These are phyloP conservation scores for Echites panduratus DNA, from an alignment of 257 asterid species.

Conservation along the genomic window DNA sequence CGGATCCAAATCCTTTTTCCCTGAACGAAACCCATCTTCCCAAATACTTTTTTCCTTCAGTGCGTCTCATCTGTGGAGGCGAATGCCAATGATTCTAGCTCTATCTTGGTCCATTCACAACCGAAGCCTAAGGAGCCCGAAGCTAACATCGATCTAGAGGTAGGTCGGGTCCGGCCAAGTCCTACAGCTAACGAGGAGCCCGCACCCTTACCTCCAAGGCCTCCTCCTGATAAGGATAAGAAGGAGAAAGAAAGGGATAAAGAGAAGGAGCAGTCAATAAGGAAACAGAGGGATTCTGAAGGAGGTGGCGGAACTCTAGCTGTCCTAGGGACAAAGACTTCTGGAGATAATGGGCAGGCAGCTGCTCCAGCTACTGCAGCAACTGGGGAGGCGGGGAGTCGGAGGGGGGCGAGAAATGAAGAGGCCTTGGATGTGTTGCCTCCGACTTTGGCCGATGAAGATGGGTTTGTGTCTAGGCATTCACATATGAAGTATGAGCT, in stretches of 20 bases:
- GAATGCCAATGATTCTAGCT: slow-evolving; percentile 71
- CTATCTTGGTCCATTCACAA: slow-evolving; percentile 40
- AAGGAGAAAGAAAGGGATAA: slow-evolving; percentile 59
- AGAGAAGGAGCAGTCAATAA: slow-evolving; percentile 50
- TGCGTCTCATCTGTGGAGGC: too few relatives aligned
- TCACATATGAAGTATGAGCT: slow-evolving; percentile 90
- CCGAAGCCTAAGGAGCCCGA: slow-evolving; percentile 34
- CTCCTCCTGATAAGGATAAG: slow-evolving; percentile 10
- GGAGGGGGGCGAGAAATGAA: slow-evolving; percentile 49
- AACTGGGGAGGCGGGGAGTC: slow-evolving; percentile 27
- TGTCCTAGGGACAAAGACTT: slow-evolving; percentile 26
- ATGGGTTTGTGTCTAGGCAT: slow-evolving; percentile 57
- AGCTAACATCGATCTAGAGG: slow-evolving; percentile 56
- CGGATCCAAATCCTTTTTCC: too few relatives aligned
- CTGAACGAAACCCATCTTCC: too few relatives aligned
- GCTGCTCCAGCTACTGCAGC: slow-evolving; percentile 22
- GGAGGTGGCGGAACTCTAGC: slow-evolving; percentile 33
- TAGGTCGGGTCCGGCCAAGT: slow-evolving; percentile 53
- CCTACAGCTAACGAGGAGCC: slow-evolving; percentile 57
- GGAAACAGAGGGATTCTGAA: slow-evolving; percentile 82
- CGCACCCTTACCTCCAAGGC: slow-evolving; percentile 17
- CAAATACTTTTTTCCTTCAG: too few relatives aligned
- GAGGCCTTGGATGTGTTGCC: slow-evolving; percentile 53
- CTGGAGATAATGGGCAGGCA: slow-evolving; percentile 41
- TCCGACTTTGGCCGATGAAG: slow-evolving; percentile 67